Evolutionary conservation across 2,329 filamentous ascomycete species (phyloP), one percentile per base, ranked within the genome.

Genomic region (Botrytis elliptica): DNA sequence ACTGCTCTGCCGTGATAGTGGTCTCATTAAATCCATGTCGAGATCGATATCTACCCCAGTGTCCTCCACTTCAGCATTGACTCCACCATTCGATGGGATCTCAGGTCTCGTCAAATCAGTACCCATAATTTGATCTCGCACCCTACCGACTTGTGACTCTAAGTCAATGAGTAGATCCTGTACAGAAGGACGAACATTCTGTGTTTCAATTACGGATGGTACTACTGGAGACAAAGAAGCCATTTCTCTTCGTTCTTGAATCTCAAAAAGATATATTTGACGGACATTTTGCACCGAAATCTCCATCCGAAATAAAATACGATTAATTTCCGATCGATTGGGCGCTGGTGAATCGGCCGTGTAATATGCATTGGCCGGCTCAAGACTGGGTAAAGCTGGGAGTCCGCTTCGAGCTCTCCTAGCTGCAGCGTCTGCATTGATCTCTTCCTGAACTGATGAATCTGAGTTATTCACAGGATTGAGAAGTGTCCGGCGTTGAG

Each of bases 311-410:
- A 3, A 29, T 18, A 55, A 8, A 2, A 5, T 29, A 0, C 52
- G 14, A 12, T 29, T 8, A 16, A 29, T 29, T 16, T 18, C 52
- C 7, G n/a, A 55, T 55, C 52, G 52, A 55, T 55, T 29, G 2
- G 6, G 5, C 29, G 6, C 1, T n/a, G n/a, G n/a, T 29, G 14
- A 1, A 29, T 18, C 1, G 14, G 52, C 5, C 3, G 25, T 3
- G 52, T 55, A n/a, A 14, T 55, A 29, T 29, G 52, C 16, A 55
- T 55, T 8, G 6, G 12, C n/a, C 1, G 25, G n/a, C n/a, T 55
- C 52, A 16, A 55, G 25, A 6, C 29, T 29, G 0, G 52, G 25
- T 55, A 55, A 4, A 7, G 52, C 3, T 0, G 25, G 52, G 25
- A 14, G 6, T n/a, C 25, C 52, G 25, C 25, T 55, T 55, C 52